A percentile compares a stretch with the other conserved stretches of the same genome.
Evolutionary conservation across 2,329 filamentous ascomycete genomes (phyloP).

Genomic region (Mollisiaceae sp.): DNA sequence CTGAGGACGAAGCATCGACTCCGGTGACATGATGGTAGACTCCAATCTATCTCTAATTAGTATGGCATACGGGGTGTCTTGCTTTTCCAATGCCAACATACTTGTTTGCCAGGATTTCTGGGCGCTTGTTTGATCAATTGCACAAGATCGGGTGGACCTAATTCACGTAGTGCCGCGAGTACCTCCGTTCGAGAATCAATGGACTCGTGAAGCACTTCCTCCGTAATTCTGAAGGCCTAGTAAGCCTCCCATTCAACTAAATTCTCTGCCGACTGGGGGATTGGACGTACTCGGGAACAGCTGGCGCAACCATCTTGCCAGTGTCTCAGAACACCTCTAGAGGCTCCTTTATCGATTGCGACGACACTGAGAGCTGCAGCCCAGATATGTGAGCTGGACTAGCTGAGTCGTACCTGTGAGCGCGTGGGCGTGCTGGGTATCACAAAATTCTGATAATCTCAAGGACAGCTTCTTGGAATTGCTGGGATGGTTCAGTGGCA

Average conservation of each 20-base stretch:
- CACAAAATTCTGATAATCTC: not conserved
- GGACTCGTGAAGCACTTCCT: conserved; percentile 89
- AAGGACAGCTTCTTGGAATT: conserved; percentile 3
- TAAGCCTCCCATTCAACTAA: conserved; percentile 26
- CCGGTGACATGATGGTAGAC: conserved; percentile 98
- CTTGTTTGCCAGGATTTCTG: conserved; percentile 62
- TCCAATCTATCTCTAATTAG: conserved; percentile 65
- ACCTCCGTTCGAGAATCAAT: conserved; percentile 93
- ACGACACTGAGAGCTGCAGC: not conserved
- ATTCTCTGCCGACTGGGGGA: not conserved
- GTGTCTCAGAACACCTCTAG: not conserved
- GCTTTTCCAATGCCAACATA: conserved; percentile 39
- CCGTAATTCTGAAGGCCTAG: conserved; percentile 72
- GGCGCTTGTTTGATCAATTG: conserved; percentile 82
- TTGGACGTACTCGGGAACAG: conserved; percentile 71
- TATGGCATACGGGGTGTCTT: conserved; percentile 8
- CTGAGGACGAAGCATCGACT: conserved; percentile 95
- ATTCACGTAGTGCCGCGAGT: conserved; percentile 82
- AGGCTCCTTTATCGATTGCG: not conserved
- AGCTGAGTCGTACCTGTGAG: not conserved
- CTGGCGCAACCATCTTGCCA: conserved; percentile 56
- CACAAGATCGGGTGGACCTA: conserved; percentile 93
- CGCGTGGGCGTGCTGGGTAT: conserved; percentile 1
- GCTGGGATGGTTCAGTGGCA: not conserved
- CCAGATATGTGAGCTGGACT: not conserved